Evolutionary conservation across 1,284 basidiomycete genomes (phyloP).

Genomic region (Thelephora terrestris): DNA sequence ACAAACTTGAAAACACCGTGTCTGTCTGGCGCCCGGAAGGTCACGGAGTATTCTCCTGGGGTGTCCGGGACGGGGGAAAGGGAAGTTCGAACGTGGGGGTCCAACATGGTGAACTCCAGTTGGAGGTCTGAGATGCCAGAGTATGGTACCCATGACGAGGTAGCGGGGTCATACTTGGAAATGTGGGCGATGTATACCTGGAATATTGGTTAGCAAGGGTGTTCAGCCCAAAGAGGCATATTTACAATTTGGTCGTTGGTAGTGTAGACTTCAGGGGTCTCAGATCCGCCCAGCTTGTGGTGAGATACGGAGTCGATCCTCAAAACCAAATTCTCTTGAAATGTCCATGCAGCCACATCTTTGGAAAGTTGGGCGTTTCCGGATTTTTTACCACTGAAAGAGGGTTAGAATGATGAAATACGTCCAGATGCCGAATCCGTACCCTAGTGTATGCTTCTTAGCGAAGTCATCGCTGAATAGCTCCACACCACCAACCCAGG

Average conservation of each 20-base stretch:
- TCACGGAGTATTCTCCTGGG: slow-evolving; percentile 64
- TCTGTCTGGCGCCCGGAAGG: slow-evolving; percentile 84
- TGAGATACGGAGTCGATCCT: slow-evolving; percentile 73
- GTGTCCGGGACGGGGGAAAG: slow-evolving; percentile 43
- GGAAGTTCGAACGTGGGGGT: slow-evolving; percentile 81
- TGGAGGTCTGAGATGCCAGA: slow-evolving; percentile 71
- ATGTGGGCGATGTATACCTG: slow-evolving; percentile 72
- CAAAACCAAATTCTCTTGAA: slow-evolving; percentile 80
- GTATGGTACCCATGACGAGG: slow-evolving; percentile 61
- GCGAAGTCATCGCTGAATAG: slow-evolving; percentile 69
- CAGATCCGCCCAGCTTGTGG: slow-evolving; percentile 53
- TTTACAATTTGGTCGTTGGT: slow-evolving; percentile 80
- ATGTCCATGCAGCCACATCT: slow-evolving; percentile 82
- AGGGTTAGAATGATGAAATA: slow-evolving; percentile 3
- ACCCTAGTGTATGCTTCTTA: slow-evolving; percentile 54
- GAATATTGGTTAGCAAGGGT: slow-evolving; percentile 6
- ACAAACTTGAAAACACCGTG: slow-evolving; percentile 98
- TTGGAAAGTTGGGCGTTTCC: slow-evolving; percentile 68
- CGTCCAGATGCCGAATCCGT: slow-evolving; percentile 18
- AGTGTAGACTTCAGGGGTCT: slow-evolving; percentile 63
- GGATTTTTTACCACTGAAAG: slow-evolving; percentile 43
- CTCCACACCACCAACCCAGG: slow-evolving; percentile 76
- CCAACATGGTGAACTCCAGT: slow-evolving; percentile 96
- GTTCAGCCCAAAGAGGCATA: slow-evolving; percentile 6
- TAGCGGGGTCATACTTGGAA: slow-evolving; percentile 49